Conservation (phyloP, 495 filamentous ascomycete genomes). For the Penicillium egyptiacum region DNA sequence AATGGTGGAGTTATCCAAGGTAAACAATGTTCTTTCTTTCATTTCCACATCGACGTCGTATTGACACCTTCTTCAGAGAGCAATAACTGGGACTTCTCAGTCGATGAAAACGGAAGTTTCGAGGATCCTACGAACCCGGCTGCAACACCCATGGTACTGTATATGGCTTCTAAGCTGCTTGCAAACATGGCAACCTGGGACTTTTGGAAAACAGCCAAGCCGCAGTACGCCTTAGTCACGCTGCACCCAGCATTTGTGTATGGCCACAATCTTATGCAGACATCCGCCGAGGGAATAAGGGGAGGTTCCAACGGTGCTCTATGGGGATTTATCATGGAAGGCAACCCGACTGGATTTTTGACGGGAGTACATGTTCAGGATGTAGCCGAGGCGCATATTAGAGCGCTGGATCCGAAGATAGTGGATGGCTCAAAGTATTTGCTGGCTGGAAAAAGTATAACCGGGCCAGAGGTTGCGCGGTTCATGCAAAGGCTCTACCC, state of each 20-base stretch:
- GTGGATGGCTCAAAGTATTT: slow-evolving; percentile 30
- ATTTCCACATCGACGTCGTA: not conserved
- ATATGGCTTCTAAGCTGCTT: slow-evolving; percentile 34
- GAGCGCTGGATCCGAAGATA: slow-evolving; percentile 28
- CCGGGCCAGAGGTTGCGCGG: slow-evolving; percentile 30
- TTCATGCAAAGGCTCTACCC: slow-evolving; percentile 36
- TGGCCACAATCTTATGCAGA: slow-evolving; percentile 31
- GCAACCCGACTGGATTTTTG: slow-evolving; percentile 9
- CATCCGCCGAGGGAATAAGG: slow-evolving; percentile 23
- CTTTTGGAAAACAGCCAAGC: slow-evolving; percentile 23
- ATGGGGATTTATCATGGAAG: slow-evolving; percentile 22
- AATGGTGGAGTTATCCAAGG: slow-evolving; percentile 28
- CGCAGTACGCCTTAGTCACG: slow-evolving; percentile 30
- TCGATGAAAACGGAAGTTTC: slow-evolving; percentile 27
- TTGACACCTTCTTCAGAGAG: slow-evolving; percentile 22
- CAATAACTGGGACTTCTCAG: slow-evolving; percentile 31
- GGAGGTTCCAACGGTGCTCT: slow-evolving; percentile 24
- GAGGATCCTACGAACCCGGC: slow-evolving; percentile 12
- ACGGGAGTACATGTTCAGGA: slow-evolving; percentile 41
- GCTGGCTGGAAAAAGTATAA: slow-evolving; percentile 21
- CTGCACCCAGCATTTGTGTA: slow-evolving; percentile 33
- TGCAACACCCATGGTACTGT: slow-evolving; percentile 23
- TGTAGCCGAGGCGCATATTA: slow-evolving; percentile 39
- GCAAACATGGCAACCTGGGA: slow-evolving; percentile 32
- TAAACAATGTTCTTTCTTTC: slow-evolving; percentile 5